phyloP scores from a whole-genome alignment of 352 stramenopile species.

The Globisporangium acanthophoron region DNA sequence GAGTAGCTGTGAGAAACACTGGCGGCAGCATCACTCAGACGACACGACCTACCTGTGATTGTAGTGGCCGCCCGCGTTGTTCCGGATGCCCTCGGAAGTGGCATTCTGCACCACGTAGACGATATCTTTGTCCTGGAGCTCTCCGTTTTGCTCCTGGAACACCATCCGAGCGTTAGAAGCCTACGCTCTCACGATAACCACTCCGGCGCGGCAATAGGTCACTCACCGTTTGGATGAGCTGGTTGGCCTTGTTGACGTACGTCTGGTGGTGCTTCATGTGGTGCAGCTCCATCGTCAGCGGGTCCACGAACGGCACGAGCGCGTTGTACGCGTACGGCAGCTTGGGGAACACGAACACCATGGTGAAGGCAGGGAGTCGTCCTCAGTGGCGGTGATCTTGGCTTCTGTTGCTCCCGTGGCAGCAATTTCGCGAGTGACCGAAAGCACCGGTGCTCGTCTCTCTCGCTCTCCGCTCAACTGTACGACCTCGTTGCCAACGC shows the following conservation, averaged over 20 bases:
- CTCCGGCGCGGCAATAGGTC: too few species aligned
- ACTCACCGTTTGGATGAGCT: constrained; percentile 62
- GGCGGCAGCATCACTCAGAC: too few species aligned
- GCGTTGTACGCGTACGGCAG: constrained; percentile 85
- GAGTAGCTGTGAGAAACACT: not conserved
- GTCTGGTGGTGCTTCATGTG: constrained; percentile 90
- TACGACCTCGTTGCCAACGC: not conserved
- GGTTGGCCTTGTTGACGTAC: constrained; percentile 90
- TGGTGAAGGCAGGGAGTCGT: constrained; percentile 13
- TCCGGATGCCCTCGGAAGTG: constrained; percentile 68
- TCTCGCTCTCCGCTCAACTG: not conserved
- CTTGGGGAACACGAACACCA: constrained; percentile 77
- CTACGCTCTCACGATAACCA: not conserved
- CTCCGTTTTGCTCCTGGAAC: constrained; percentile 53
- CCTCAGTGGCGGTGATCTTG: not conserved
- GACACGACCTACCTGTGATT: constrained; percentile 51
- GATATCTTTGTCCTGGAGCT: constrained; percentile 74
- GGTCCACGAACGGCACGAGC: constrained; percentile 87
- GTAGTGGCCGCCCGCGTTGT: constrained; percentile 85
- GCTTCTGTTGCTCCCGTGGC: constrained; percentile 20
- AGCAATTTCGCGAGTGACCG: constrained; percentile 43
- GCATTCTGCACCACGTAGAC: constrained; percentile 68
- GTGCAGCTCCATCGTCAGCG: constrained; percentile 89
- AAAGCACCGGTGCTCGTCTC: too few species aligned
- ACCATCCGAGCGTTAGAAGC: not conserved